Evolutionary conservation across 768 basidiomycete genomes (phyloP), one percentile per base, ranked within the genome.

Genomic region (Dictyophora rubrovolvata): DNA sequence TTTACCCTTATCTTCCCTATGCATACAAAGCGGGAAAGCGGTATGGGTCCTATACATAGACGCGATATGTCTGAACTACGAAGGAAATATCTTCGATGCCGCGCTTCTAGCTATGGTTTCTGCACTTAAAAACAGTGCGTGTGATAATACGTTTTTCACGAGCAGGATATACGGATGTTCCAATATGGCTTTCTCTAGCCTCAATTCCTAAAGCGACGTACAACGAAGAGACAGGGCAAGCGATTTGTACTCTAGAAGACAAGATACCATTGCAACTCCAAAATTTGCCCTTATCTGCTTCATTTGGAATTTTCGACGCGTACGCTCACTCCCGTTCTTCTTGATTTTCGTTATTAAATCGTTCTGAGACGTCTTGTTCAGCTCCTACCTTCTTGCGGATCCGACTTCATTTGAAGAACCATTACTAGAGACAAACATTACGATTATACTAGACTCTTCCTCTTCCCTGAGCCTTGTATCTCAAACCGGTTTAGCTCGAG

Each of bases 1-100:
- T 14, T 63, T 98, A 8, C 75, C 87, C 0, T 77, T 85, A 1
- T 69, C 77, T 1, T 81, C 84, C 4, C 80, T 98, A 2, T 86
- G 86, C 68, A 96, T 99, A 59, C 78, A 87, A 16, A 79, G 82
- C 0, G 84, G 83, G 2, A 89, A 87, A 68, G 79, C 91, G 0
- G 93, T 77, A 0, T 99, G 93, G 93, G 87, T 87, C 28, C 77
- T 98, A n/a, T 98, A 97, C 67, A 79, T 97, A 64, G 96, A 99
- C 64, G 83, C 89, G 28, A 89, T 87, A 0, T 97, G 95, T 68
- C 90, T 99, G 63, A 98, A 96, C 72, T 96, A 95, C 68, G 94
- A 98, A 69, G 96, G 96, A 5, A 98, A 97, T 67, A 87, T 79
- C 1, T 92, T 94, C 60, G 96, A 99, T 63, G 92, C 96, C 0